Evolutionary conservation across 805 yeast species (phyloP).

Genomic region (Yarrowia alimentaria): DNA sequence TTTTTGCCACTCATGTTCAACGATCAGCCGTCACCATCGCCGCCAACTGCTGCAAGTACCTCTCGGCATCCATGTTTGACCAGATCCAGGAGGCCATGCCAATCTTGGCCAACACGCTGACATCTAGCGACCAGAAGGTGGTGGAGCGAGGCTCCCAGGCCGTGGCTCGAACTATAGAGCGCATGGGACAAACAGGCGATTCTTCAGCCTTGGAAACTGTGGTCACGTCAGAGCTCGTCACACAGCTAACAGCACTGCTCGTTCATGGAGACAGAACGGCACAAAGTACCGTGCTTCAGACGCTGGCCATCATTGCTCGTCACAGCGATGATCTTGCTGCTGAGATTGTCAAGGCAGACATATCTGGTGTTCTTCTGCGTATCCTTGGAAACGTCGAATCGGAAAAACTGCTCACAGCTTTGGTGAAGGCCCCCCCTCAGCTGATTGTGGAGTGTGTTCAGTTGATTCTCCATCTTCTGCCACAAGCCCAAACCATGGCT

Average conservation of each 20-base stretch:
- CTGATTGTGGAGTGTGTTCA: slow-evolving; percentile 14
- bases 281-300: slow-evolving; percentile 33
- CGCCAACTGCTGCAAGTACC: slow-evolving; percentile 32
- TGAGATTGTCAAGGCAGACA: slow-evolving; percentile 44
- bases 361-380: slow-evolving; percentile 43
- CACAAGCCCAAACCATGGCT: background rate
- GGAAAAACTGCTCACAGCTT: slow-evolving; percentile 30
- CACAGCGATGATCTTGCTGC: slow-evolving; percentile 4
- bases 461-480: slow-evolving; percentile 1
- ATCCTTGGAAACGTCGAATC: slow-evolving; percentile 28
- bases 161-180: slow-evolving; percentile 55
- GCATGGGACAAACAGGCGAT: slow-evolving; percentile 39
- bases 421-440: slow-evolving; percentile 27
- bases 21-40: slow-evolving; percentile 63
- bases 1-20: slow-evolving; percentile 86
- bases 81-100: slow-evolving; percentile 59
- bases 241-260: slow-evolving; percentile 13
- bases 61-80: slow-evolving; percentile 29
- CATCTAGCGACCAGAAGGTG: slow-evolving; percentile 56
- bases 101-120: slow-evolving; percentile 51
- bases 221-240: slow-evolving; percentile 5
- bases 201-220: slow-evolving; percentile 11
- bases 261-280: slow-evolving; percentile 10
- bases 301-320: slow-evolving; percentile 11
- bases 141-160: slow-evolving; percentile 66